These are phyloP conservation scores for Didymella sp. DNA, from an alignment of 2,329 filamentous ascomycete species.

Conservation along the genomic window DNA sequence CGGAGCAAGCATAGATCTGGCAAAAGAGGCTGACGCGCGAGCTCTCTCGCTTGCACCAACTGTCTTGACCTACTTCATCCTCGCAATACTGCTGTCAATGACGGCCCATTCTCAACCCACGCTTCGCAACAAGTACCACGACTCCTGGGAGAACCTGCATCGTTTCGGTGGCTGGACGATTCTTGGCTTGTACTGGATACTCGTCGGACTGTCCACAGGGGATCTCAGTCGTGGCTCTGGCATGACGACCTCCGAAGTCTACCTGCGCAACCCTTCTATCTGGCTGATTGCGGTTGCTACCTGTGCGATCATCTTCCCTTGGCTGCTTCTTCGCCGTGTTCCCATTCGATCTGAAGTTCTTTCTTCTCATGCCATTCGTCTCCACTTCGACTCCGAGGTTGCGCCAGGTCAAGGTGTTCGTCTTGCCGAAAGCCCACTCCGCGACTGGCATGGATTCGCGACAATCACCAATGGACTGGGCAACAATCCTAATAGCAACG, in stretches of 20 bases:
- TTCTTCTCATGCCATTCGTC: slow-evolving; percentile 74
- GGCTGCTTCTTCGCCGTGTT: slow-evolving; percentile 74
- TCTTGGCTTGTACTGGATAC: slow-evolving; percentile 48
- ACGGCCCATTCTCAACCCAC: slow-evolving; percentile 39
- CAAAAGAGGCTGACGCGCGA: slow-evolving; percentile 28
- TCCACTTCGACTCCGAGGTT: slow-evolving; percentile 58
- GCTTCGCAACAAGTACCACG: slow-evolving; percentile 45
- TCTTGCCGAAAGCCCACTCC: slow-evolving; percentile 42
- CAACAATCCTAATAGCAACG: slow-evolving; percentile 18
- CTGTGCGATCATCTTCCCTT: slow-evolving; percentile 73
- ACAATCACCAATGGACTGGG: slow-evolving; percentile 46
- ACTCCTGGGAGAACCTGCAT: slow-evolving; percentile 47
- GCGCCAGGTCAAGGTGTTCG: slow-evolving; percentile 43
- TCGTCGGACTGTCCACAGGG: slow-evolving; percentile 36
- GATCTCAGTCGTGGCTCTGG: slow-evolving; percentile 31
- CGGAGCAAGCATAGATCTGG: slow-evolving; percentile 44
- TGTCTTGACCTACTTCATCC: slow-evolving; percentile 43
- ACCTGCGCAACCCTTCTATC: slow-evolving; percentile 53
- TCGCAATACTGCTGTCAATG: slow-evolving; percentile 42
- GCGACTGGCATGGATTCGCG: slow-evolving; percentile 51
- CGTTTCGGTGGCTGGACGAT: slow-evolving; percentile 50
- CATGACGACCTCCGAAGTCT: slow-evolving; percentile 46
- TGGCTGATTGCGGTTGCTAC: slow-evolving; percentile 77
- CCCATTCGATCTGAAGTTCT: slow-evolving; percentile 71
- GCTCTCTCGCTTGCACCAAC: slow-evolving; percentile 34